Percentiles rank a stretch among this genome's conserved stretches.
These are phyloP conservation scores for Colletotrichum tropicicola DNA, from an alignment of 2,329 filamentous ascomycete genomes.

Conservation along the genomic window DNA sequence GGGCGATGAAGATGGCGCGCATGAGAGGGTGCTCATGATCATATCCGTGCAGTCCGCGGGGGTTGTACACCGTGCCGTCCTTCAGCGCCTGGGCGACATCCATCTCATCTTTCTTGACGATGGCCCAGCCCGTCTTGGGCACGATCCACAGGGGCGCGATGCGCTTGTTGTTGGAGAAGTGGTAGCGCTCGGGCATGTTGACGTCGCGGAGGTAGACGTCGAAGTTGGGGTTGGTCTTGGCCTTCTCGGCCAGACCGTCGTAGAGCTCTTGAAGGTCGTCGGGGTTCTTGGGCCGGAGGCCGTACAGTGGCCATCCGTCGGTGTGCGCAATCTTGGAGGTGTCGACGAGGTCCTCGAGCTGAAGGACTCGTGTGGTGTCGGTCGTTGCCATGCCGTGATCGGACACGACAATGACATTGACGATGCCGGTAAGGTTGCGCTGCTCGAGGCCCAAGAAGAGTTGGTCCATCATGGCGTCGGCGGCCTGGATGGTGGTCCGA, in stretches of 20 bases:
- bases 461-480: constrained; percentile 82
- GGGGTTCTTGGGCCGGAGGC: constrained; percentile 80
- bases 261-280: constrained; percentile 75
- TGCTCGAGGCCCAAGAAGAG: constrained; percentile 80
- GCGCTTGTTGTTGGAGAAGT: constrained; percentile 86
- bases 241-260: constrained; percentile 64
- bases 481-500: constrained; percentile 76
- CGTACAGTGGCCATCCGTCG: constrained; percentile 94
- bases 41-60: constrained; percentile 90
- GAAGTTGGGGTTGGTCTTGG: constrained; percentile 72
- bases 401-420: constrained; percentile 95
- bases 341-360: constrained; percentile 90
- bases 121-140: constrained; percentile 91
- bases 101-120: constrained; percentile 84
- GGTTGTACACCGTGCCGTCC: constrained; percentile 76
- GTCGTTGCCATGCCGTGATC: constrained; percentile 99
- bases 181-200: constrained; percentile 92
- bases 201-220: constrained; percentile 88
- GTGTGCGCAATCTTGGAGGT: constrained; percentile 79
- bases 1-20: constrained; percentile 93
- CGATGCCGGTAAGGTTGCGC: constrained; percentile 86
- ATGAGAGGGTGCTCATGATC: constrained; percentile 95
- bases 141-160: constrained; percentile 97
- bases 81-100: constrained; percentile 73
- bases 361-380: constrained; percentile 79